Evolutionary conservation across 2,329 filamentous ascomycete species (phyloP).

Genomic region (Rhytidhysteron rufulum): DNA sequence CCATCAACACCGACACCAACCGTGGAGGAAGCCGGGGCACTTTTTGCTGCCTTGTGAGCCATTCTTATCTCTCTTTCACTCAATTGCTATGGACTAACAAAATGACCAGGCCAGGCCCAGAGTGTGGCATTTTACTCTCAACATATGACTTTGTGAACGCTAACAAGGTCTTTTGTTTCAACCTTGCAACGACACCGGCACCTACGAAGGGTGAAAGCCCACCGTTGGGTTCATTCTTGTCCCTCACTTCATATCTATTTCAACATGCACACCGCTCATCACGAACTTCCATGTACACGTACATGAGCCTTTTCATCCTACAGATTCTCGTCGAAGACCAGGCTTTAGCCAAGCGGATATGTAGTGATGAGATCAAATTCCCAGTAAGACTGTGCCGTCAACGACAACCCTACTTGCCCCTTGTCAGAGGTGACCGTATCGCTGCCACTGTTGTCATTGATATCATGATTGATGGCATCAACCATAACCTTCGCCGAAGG

Average conservation of each 20-base stretch:
- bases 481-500: slow-evolving; percentile 83
- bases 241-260: slow-evolving; percentile 84
- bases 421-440: slow-evolving; percentile 68
- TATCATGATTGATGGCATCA: slow-evolving; percentile 83
- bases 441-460: slow-evolving; percentile 77
- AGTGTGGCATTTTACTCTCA: slow-evolving; percentile 75
- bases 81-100: background rate
- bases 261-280: slow-evolving; percentile 86
- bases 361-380: slow-evolving; percentile 70
- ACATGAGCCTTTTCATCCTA: slow-evolving; percentile 79
- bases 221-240: slow-evolving; percentile 78
- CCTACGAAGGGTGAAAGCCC: slow-evolving; percentile 63
- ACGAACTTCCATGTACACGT: slow-evolving; percentile 75
- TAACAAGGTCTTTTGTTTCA: slow-evolving; percentile 93
- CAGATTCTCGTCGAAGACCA: slow-evolving; percentile 85
- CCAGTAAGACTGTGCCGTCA: slow-evolving; percentile 83
- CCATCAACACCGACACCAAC: slow-evolving; percentile 60
- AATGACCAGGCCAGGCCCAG: slow-evolving; percentile 63
- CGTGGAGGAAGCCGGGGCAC: slow-evolving; percentile 73
- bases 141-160: slow-evolving; percentile 92
- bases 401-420: slow-evolving; percentile 76
- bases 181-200: slow-evolving; percentile 63
- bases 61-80: background rate
- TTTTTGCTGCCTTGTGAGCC: slow-evolving; percentile 74
- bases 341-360: slow-evolving; percentile 75